Evolutionary conservation across 2,329 filamentous ascomycete genomes (phyloP).

Genomic region (Exophiala alcalophila): DNA sequence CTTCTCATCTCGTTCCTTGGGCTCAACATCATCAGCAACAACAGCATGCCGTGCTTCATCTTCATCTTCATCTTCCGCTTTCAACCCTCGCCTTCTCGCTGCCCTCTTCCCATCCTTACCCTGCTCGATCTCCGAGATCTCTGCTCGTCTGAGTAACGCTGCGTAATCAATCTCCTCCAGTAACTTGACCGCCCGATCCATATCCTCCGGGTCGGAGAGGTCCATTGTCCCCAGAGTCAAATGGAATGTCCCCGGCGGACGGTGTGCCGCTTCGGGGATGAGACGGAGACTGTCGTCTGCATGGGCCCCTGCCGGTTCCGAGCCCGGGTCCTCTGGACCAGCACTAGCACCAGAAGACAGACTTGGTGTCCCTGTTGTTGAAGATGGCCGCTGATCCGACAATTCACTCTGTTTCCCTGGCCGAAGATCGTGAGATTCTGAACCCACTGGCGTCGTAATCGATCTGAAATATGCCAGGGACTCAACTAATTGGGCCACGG

Average conservation of each 20-base stretch:
- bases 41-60: no score
- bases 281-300: slow-evolving; percentile 31
- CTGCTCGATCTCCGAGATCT: slow-evolving; percentile 27
- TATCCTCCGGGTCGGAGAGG: slow-evolving; percentile 52
- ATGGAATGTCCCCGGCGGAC: slow-evolving; percentile 77
- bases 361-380: no score
- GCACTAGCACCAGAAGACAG: no score
- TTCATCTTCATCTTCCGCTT: background rate
- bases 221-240: slow-evolving; percentile 85
- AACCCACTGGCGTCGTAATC: slow-evolving; percentile 36
- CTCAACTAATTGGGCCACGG: slow-evolving; percentile 62
- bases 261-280: slow-evolving; percentile 65
- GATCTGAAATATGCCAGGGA: slow-evolving; percentile 61
- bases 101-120: slow-evolving; percentile 1
- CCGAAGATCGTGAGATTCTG: no score
- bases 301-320: background rate
- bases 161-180: slow-evolving; percentile 47
- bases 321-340: background rate
- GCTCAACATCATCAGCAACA: no score
- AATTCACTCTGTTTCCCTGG: no score
- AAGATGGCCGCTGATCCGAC: no score
- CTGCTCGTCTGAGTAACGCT: slow-evolving; percentile 37
- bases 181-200: slow-evolving; percentile 48
- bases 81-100: background rate
- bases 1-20: no score